A percentile compares a stretch with the other conserved stretches of the same genome.
Conservation (phyloP, 2,329 filamentous ascomycete species). For the Hypoxylon sp. region DNA sequence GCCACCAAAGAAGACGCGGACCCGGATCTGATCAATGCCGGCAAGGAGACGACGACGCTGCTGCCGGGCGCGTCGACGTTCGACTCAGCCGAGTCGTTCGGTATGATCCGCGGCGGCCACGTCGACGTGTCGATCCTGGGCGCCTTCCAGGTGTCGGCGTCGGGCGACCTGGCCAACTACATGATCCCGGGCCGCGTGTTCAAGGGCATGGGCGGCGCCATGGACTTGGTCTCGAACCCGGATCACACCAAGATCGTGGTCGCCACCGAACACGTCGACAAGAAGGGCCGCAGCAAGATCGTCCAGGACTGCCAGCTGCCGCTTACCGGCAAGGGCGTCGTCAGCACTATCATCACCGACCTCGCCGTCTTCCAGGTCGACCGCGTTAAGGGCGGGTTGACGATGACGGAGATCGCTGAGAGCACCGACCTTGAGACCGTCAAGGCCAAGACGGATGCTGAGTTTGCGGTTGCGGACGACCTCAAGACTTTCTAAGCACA, state of each 20-base stretch:
- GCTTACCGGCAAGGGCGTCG: constrained; percentile 73
- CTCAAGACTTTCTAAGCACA: constrained; percentile 59
- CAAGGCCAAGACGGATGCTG: constrained; percentile 75
- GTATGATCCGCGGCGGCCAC: constrained; percentile 87
- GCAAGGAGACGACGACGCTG: constrained; percentile 88
- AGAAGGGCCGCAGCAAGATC: constrained; percentile 75
- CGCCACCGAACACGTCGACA: constrained; percentile 76
- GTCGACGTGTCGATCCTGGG: constrained; percentile 87
- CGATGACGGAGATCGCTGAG: constrained; percentile 76
- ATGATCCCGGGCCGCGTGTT: constrained; percentile 90
- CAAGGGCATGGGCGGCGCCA: constrained; percentile 87
- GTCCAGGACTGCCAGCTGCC: constrained; percentile 73
- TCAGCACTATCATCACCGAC: constrained; percentile 80
- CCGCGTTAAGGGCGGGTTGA: constrained; percentile 69
- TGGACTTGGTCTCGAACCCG: constrained; percentile 79
- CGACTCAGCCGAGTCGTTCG: constrained; percentile 84
- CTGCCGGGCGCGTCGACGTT: constrained; percentile 81
- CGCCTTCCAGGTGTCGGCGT: constrained; percentile 81
- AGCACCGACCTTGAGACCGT: constrained; percentile 77
- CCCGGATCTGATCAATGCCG: constrained; percentile 85
- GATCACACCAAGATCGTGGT: constrained; percentile 79
- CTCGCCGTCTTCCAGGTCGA: constrained; percentile 79
- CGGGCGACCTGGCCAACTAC: constrained; percentile 86
- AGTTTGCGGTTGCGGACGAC: constrained; percentile 71
- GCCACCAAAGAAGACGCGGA: constrained; percentile 75